Conservation (phyloP, 225 moss, liverwort and hornwort species). For the Ulota crispa region DNA sequence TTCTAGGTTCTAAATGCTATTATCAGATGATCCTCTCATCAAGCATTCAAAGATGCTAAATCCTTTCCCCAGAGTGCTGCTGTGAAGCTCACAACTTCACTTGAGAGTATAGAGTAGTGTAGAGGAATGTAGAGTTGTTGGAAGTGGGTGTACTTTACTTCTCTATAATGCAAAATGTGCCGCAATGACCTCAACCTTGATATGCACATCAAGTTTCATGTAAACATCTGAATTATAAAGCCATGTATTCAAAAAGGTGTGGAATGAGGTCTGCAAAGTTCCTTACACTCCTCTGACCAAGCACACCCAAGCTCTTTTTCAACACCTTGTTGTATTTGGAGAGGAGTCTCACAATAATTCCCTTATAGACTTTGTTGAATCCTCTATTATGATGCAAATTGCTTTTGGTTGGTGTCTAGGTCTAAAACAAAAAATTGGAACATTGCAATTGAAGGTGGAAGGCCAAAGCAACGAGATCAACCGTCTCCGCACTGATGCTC, state of each 20-base stretch:
- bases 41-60: conserved; percentile 11
- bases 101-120: neutral
- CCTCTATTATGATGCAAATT: neutral
- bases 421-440: conserved; percentile 69
- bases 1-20: neutral
- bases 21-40: neutral
- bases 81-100: neutral
- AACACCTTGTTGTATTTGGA: neutral
- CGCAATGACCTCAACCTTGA: neutral
- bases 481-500: conserved; percentile 74
- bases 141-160: neutral
- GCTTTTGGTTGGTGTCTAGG: conserved; percentile 34
- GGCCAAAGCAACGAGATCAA: conserved; percentile 83
- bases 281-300: neutral
- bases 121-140: neutral
- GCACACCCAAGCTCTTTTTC: neutral
- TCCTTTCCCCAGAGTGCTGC: neutral
- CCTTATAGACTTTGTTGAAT: neutral
- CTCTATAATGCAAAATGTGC: neutral
- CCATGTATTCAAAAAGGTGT: too few relatives aligned
- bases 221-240: neutral
- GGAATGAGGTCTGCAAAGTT: neutral
- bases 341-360: neutral
- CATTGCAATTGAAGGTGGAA: conserved; percentile 72
- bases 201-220: neutral